Conservation (phyloP, 441 rosid species). For the Populus hybrid region DNA sequence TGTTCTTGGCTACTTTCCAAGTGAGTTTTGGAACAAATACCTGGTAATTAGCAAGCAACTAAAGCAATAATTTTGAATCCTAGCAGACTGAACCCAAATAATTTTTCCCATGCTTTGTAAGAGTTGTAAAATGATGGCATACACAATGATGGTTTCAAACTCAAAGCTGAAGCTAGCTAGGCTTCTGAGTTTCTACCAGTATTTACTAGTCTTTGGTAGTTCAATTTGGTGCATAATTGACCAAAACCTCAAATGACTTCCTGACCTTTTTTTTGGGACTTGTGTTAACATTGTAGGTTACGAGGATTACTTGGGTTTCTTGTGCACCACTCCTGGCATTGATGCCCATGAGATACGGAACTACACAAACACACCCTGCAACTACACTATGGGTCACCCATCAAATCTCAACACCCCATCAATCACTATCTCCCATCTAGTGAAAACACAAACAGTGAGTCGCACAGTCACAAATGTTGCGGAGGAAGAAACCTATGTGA, state of each 20-base stretch:
- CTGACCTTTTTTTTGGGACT: neutral
- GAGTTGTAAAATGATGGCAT: neutral
- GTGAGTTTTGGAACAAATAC: neutral
- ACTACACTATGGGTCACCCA: constrained; percentile 71
- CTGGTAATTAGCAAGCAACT: neutral
- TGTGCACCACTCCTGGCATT: constrained; percentile 95
- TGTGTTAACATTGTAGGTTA: constrained; percentile 44
- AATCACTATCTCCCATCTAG: constrained; percentile 77
- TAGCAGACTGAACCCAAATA: neutral
- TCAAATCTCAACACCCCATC: constrained; percentile 88
- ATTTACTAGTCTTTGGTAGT: neutral
- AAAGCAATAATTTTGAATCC: neutral
- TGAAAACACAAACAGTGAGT: constrained; percentile 55
- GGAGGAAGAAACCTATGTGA: constrained; percentile 76
- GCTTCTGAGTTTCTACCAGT: neutral
- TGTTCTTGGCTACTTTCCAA: neutral
- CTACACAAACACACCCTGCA: constrained; percentile 73
- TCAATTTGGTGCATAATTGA: neutral
- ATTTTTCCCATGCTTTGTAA: neutral
- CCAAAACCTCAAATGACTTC: neutral
- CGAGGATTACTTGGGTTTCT: constrained; percentile 80
- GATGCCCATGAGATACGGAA: constrained; percentile 67
- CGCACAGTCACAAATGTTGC: constrained; percentile 85
- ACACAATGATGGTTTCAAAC: neutral
- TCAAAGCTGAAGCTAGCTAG: neutral